Base-by-base conservation (phyloP, 2,329 filamentous ascomycete genomes). In the Neofusicoccum sp. region DNA sequence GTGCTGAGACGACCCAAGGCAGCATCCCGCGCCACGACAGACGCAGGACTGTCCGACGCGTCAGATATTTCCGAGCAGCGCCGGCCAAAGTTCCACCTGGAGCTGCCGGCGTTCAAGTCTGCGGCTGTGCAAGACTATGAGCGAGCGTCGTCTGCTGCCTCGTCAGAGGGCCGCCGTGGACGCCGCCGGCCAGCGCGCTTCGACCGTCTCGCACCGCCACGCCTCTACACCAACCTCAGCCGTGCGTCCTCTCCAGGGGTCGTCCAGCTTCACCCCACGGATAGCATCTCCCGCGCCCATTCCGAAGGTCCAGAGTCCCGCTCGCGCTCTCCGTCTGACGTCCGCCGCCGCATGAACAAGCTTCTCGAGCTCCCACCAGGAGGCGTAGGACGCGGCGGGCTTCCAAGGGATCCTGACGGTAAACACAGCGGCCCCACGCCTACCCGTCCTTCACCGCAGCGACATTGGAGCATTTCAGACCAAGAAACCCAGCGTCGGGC, bases 381-480 rank as follows among this genome's bases (percentile, higher is more conserved):
- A 16, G 68, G 66, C 33, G 68, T 71, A n/a, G 70, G 68, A 31
- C 63, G 67, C n/a, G 68, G 66, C 34, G 71, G 66, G 0, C 68
- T 72, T 6, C 75, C 75, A 1, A 65, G 2, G 22, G 70, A 7
- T 76, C 72, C 16, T 34, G 63, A 31, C 56, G 36, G 50, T 61
- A 22, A 41, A 47, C 29, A 45, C 65, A 67, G 68, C 36, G 37
- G 44, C 11, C 41, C 36, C 22, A 72, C 68, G 31, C 63, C 64
- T 34, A 77, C 76, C 12, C 76, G 76, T 5, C 74, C 75, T 3
- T 68, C 76, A 2, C 70, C 77, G 7, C 80, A 79, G 63, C 79
- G 83, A 11, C 80, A 85, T 60, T 87, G 85, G 85, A 87, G 83
- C 68, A 86, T 87, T 54, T 83, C 84, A 28, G 81, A 85, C 64